phyloP scores from a whole-genome alignment of 352 stramenopile genomes.

The Phytopythium vexans region DNA sequence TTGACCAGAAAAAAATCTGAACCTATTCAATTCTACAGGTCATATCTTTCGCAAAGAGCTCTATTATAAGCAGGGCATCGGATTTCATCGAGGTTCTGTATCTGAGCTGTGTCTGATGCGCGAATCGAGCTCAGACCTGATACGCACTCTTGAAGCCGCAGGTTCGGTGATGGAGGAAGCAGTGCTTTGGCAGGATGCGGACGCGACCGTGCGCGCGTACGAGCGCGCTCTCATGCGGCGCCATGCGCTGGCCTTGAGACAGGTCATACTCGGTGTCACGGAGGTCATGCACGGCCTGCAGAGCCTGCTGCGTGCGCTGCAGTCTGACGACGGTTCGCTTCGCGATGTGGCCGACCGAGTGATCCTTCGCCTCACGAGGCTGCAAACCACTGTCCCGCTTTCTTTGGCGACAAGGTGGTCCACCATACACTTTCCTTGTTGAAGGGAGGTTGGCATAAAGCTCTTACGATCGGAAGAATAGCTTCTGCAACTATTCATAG shows the following conservation, averaged over 20 bases:
- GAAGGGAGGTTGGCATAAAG: neutral
- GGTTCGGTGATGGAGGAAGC: neutral
- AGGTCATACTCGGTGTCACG: neutral
- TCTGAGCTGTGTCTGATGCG: neutral
- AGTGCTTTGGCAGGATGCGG: neutral
- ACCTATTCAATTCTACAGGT: neutral
- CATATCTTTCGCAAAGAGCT: neutral
- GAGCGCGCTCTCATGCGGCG: slow-evolving; percentile 6
- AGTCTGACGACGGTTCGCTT: neutral
- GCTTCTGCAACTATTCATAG: slow-evolving; percentile 10
- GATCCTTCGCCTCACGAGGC: neutral
- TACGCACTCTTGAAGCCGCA: neutral
- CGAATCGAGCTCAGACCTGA: neutral
- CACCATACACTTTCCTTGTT: neutral
- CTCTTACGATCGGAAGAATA: slow-evolving; percentile 1
- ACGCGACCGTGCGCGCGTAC: neutral
- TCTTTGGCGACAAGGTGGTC: neutral
- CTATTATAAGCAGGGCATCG: neutral
- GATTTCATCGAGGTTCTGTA: neutral
- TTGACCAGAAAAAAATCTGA: neutral
- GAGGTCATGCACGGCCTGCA: neutral
- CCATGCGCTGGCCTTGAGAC: neutral
- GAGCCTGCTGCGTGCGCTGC: neutral
- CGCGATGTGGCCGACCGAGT: neutral
- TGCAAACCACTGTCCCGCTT: neutral